These are phyloP conservation scores for Lophiotrema nucula DNA, from an alignment of 495 filamentous ascomycete genomes.

Conservation along the genomic window DNA sequence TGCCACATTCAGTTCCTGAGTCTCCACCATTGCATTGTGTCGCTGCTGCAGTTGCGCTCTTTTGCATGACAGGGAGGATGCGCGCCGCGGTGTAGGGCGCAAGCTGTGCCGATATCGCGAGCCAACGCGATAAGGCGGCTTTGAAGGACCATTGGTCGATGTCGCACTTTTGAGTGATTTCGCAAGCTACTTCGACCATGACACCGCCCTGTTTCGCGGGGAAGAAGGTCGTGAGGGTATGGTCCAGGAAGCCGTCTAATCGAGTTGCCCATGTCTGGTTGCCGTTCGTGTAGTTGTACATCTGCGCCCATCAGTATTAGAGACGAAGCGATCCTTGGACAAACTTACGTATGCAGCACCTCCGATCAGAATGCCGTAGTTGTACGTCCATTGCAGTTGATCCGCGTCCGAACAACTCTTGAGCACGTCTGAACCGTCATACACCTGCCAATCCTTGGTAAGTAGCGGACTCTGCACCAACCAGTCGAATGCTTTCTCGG, in stretches of 20 bases:
- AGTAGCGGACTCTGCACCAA: constrained; percentile 55
- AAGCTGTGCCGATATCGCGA: constrained; percentile 10
- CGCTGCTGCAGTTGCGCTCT: constrained; percentile 50
- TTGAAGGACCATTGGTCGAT: constrained; percentile 25
- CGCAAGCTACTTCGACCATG: constrained; percentile 21
- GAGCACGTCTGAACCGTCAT: constrained; percentile 4
- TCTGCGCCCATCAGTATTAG: too few relatives aligned
- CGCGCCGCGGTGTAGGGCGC: constrained; percentile 37
- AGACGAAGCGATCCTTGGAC: too few relatives aligned
- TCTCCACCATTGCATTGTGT: constrained; percentile 58
- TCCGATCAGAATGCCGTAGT: constrained; percentile 64
- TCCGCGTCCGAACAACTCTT: constrained; percentile 13
- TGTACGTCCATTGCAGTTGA: constrained; percentile 48
- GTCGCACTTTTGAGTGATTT: constrained; percentile 13
- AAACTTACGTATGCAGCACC: constrained; percentile 68
- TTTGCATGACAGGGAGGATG: constrained; percentile 55
- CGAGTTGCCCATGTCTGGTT: constrained; percentile 17
- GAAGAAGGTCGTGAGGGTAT: constrained; percentile 45
- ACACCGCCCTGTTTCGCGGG: neutral
- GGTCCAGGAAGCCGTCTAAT: constrained; percentile 28
- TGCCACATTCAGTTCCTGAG: constrained; percentile 62
- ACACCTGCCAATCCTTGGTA: constrained; percentile 4
- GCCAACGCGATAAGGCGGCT: constrained; percentile 20
- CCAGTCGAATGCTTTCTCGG: constrained; percentile 75
- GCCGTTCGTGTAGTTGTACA: constrained; percentile 48